Evolutionary conservation across 768 basidiomycete species (phyloP).

Genomic region (Royoungia palumana): DNA sequence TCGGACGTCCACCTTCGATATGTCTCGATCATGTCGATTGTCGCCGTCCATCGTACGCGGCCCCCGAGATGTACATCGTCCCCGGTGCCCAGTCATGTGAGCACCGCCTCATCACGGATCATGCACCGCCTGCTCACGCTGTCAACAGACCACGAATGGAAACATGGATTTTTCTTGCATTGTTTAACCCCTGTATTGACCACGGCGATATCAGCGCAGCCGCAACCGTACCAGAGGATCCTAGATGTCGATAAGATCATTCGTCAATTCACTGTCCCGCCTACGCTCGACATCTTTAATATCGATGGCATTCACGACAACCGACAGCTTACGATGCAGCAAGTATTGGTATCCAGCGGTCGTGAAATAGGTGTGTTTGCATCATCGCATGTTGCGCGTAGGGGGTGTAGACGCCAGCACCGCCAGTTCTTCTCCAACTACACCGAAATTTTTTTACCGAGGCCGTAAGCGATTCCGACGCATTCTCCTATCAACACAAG

Average conservation of each 20-base stretch:
- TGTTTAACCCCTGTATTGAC: conserved; percentile 65
- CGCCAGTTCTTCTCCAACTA: conserved; percentile 59
- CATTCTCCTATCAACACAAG: conserved; percentile 56
- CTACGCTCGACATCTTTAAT: conserved; percentile 44
- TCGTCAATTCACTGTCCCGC: conserved; percentile 54
- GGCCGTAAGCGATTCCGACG: conserved; percentile 51
- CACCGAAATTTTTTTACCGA: conserved; percentile 68
- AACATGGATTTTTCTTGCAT: conserved; percentile 58
- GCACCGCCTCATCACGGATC: conserved; percentile 9
- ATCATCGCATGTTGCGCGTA: conserved; percentile 12
- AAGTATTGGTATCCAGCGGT: conserved; percentile 55
- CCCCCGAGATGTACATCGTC: conserved; percentile 29
- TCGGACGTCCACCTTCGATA: conserved; percentile 70
- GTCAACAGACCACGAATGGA: conserved; percentile 64
- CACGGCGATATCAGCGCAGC: conserved; percentile 49
- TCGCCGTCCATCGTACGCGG: conserved; percentile 35
- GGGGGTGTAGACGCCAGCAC: conserved; percentile 1
- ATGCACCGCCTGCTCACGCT: conserved; percentile 11
- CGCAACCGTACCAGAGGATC: conserved; percentile 50
- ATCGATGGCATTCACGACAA: conserved; percentile 36
- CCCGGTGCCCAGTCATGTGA: conserved; percentile 29
- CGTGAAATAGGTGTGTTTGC: conserved; percentile 54
- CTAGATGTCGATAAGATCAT: conserved; percentile 51
- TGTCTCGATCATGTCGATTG: conserved; percentile 65
- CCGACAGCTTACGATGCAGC: conserved; percentile 62